Evolutionary conservation across 305 asterid genomes (phyloP), one percentile per base, ranked within the genome.

Genomic region (Solanum chacoense): DNA sequence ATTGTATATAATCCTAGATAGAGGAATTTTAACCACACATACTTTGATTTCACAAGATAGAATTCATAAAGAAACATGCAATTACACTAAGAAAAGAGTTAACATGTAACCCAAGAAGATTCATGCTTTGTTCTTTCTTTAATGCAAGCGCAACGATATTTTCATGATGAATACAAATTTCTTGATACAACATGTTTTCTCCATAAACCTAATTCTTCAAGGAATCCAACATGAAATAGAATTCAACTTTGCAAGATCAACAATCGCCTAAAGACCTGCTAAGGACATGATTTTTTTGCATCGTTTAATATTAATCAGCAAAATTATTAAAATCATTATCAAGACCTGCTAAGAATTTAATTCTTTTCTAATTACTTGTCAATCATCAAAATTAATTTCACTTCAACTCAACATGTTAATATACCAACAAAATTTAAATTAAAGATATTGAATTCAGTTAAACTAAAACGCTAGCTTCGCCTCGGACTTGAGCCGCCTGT

Each of bases 371-470:
- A 63, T 63, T 63, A 4, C 1, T n/a, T 65, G 7, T 65, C 73
- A 65, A 65, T 65, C 73, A 65, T n/a, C 3, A 65, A 65, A 65
- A n/a, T 4, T n/a, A 65, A n/a, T n/a, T 65, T 65, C 73, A 65
- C 7, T n/a, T n/a, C 73, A 65, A n/a, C 16, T 65, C 73, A 10
- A 65, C 73, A 10, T 65, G 3, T 65, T 65, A 22, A 65, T 59
- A 20, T 8, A 59, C 0, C 2, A 4, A n/a, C 1, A n/a, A 65
- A n/a, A 10, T 10, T n/a, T 65, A 0, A n/a, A 65, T 4, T n/a
- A 63, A n/a, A 65, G 14, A n/a, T n/a, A 65, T 65, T n/a, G 1
- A 65, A 65, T 65, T 65, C 13, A n/a, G 1, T 65, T 1, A 65
- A 65, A 65, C 3, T n/a, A 2, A 65, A 65, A 10, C 3, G 14